These are phyloP conservation scores for Pythium guiyangense DNA, from an alignment of 352 stramenopile species.

Conservation along the genomic window DNA sequence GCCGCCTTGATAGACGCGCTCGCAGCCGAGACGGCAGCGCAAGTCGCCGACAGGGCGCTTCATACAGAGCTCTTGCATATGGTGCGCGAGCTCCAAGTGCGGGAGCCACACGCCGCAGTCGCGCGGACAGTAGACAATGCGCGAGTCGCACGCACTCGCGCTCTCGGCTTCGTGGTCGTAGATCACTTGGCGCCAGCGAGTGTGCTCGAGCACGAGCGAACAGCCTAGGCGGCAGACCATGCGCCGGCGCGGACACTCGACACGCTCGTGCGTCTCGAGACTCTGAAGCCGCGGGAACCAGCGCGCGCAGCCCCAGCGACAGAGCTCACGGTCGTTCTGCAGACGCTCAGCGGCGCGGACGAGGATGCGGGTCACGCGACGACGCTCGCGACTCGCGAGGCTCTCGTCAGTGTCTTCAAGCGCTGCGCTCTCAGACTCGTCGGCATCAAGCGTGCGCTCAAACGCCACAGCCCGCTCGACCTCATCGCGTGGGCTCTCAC, in stretches of 20 bases:
- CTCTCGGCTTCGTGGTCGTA: constrained; percentile 49
- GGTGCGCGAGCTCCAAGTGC: constrained; percentile 33
- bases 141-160: constrained; percentile 30
- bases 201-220: constrained; percentile 35
- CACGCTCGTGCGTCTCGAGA: constrained; percentile 44
- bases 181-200: constrained; percentile 42
- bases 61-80: constrained; percentile 60
- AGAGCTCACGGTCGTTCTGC: constrained; percentile 27
- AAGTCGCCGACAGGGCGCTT: constrained; percentile 55
- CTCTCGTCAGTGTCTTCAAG: constrained; percentile 47
- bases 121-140: constrained; percentile 53
- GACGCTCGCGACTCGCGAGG: constrained; percentile 32
- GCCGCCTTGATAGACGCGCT: constrained; percentile 43
- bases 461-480: constrained; percentile 34
- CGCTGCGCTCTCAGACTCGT: constrained; percentile 40
- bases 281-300: constrained; percentile 45
- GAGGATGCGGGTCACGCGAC: constrained; percentile 54
- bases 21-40: constrained; percentile 53
- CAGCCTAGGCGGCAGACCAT: constrained; percentile 72
- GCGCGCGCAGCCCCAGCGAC: constrained; percentile 52
- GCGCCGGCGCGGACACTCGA: constrained; percentile 52
- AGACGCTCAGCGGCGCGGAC: constrained; percentile 35
- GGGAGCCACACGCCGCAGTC: constrained; percentile 69
- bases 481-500: constrained; percentile 26
- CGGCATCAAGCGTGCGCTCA: constrained; percentile 32